Percentiles rank a stretch among this genome's conserved stretches.
Conservation (phyloP, 192 early-diverging fungal species). For the Jimgerdemannia lactiflua region DNA sequence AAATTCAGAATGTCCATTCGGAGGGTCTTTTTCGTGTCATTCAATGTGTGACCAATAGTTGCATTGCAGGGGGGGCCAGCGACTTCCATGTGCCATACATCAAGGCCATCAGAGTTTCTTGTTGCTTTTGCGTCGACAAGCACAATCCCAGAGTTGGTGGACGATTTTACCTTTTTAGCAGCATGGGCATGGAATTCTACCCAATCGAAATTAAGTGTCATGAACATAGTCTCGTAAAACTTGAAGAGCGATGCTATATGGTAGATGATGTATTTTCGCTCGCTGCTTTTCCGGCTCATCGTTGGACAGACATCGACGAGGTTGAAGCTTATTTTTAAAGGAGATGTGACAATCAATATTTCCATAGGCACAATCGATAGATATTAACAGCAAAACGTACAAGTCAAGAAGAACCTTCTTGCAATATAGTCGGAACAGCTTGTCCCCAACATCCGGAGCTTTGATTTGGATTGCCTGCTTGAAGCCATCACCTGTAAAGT, state of each 20-base stretch:
- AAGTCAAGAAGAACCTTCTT: constrained; percentile 20
- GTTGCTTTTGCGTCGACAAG: constrained; percentile 12
- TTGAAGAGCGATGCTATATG: constrained; percentile 8
- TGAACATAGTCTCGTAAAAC: constrained; percentile 19
- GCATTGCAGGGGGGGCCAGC: constrained; percentile 1
- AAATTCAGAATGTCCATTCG: constrained; percentile 14
- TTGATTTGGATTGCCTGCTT: constrained; percentile 5
- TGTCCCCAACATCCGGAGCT: constrained; percentile 1
- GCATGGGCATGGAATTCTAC: constrained; percentile 12
- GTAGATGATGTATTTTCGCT: constrained; percentile 19
- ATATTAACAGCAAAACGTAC: constrained; percentile 6
- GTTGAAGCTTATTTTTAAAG: constrained; percentile 1
- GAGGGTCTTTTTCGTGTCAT: constrained; percentile 11
- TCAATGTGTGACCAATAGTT: constrained; percentile 10
- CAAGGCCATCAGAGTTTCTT: constrained; percentile 10
- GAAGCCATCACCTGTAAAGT: neutral
- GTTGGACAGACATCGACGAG: constrained; percentile 10
- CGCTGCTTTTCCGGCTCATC: constrained; percentile 18
- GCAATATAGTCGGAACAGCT: constrained; percentile 12
- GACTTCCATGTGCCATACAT: constrained; percentile 21
- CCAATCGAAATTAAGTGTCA: constrained; percentile 20
- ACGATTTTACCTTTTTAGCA: constrained; percentile 18
- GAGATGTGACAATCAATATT: neutral
- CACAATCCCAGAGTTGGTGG: constrained; percentile 14
- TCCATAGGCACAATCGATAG: neutral